Evolutionary conservation across 257 asterid genomes (phyloP).

Genomic region (Jaltomata sinuosa): DNA sequence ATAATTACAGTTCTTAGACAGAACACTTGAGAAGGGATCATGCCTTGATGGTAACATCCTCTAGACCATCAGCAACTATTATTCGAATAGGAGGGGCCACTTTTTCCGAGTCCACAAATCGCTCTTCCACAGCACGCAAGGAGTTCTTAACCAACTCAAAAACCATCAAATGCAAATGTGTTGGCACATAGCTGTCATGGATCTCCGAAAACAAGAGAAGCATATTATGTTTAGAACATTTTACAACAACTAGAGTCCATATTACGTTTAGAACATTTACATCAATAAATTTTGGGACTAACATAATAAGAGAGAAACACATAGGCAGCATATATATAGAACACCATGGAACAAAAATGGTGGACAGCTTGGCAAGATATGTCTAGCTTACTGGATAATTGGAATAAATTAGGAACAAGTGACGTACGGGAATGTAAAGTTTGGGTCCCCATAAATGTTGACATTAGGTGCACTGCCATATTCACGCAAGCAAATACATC

Average conservation of each 20-base stretch:
- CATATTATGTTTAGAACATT: neutral
- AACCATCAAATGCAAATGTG: constrained; percentile 94
- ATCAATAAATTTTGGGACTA: neutral
- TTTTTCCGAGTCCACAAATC: constrained; percentile 67
- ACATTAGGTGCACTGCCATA: constrained; percentile 88
- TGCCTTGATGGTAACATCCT: constrained; percentile 95
- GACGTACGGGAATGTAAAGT: constrained; percentile 81
- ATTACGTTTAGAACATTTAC: neutral
- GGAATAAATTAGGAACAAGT: neutral
- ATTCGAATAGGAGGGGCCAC: constrained; percentile 79
- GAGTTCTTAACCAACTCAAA: constrained; percentile 95
- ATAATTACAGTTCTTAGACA: neutral
- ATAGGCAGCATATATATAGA: neutral
- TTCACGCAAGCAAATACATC: constrained; percentile 65
- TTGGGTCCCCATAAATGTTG: constrained; percentile 78
- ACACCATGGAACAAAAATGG: neutral
- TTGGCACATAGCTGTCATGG: constrained; percentile 63
- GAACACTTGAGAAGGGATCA: constrained; percentile 1
- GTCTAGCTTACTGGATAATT: neutral
- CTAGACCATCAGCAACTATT: constrained; percentile 92
- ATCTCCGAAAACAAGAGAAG: neutral
- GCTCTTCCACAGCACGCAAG: constrained; percentile 91
- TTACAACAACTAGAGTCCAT: neutral
- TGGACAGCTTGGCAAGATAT: neutral
- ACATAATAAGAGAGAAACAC: neutral